Evolutionary conservation across 345 rosid genomes (phyloP), one percentile per base, ranked within the genome.

Genomic region (Theobroma cacao): DNA sequence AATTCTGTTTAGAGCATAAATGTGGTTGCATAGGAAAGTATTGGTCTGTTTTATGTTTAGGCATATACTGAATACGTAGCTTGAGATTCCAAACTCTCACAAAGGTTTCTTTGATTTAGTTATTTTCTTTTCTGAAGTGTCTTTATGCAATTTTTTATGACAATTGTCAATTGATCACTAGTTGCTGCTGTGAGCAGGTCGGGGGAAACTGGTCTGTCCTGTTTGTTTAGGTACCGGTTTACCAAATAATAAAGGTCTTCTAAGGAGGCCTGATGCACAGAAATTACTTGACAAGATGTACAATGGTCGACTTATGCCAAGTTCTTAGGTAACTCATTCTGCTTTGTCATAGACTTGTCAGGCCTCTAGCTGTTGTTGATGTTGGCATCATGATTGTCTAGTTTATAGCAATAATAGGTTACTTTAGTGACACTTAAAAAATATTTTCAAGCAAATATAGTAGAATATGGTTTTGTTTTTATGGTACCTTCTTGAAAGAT

Each of bases 191-290:
- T 33, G 78, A 31, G 76, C 92, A 95, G 98, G 98, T 80, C 90
- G 98, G 18, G 98, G 98, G 30, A 95, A 95, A 83, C 97, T 95
- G 67, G 98, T 95, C 6, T 95, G 98, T 77, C 98, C 98, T 0
- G 95, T 94, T 72, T 94, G 98, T 75, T 84, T 94, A 33, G 98
- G 98, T 36, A 95, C 98, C 34, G 98, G 98, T 78, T 83, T 95
- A 79, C 98, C 97, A 18, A 95, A 95, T 80, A 93, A 91, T 85
- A 95, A 93, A 86, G 98, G 97, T 14, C 97, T 91, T 82, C 95
- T 90, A 13, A 89, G 97, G 86, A 90, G 97, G 89, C 98, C 98
- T 31, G 98, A 89, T 82, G 95, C 98, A 5, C 84, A 83, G 4
- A 83, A 91, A 82, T 87, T 95, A 76, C 98, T 91, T 15, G 95